Evolutionary conservation across 495 filamentous ascomycete genomes (phyloP), one percentile per base, ranked within the genome.

Genomic region (Thermochaetoides thermophila): DNA sequence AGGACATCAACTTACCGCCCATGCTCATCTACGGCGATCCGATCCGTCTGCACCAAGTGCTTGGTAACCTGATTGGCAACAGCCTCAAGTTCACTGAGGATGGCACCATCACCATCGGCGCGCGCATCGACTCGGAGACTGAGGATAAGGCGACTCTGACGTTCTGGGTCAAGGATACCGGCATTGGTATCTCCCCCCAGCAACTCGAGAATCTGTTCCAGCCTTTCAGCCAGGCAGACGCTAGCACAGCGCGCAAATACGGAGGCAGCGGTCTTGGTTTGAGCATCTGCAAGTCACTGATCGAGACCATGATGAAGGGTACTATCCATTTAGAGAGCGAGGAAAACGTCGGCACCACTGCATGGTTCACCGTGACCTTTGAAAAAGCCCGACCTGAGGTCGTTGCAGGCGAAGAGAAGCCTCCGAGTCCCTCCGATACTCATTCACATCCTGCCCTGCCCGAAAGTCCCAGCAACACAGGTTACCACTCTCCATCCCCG

Each of bases 261-360:
- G 85, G 85, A 31, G 85, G 85, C 24, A 91, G 82, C 50, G 85
- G 85, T 14, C 74, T 94, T 6, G 85, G 85, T 2, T 61, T 94
- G 27, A 85, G 80, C 46, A 94, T 94, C 42, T 94, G 85, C 69
- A 94, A 92, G 53, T 85, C 87, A 1, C 74, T 94, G 31, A 84
- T 94, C 37, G 81, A 91, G 57, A 84, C 82, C 33, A 87, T 91
- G 43, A 79, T 94, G 61, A 72, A 76, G 11, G 85, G 85, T 12
- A 74, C 64, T 17, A 89, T 94, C 40, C 74, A 73, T 58, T 68
- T 94, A 5, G 82, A 92, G 41, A 85, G 79, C 30, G 64, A 66
- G 10, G 69, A 79, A 4, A 78, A 75, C 17, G 60, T 69, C 14
- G 85, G 85, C 24, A 94, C 85, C 0, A 92, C 78, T 0, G 85